Evolutionary conservation across 2,329 filamentous ascomycete species (phyloP), one percentile per base, ranked within the genome.

Genomic region (Diaporthe australafricana): DNA sequence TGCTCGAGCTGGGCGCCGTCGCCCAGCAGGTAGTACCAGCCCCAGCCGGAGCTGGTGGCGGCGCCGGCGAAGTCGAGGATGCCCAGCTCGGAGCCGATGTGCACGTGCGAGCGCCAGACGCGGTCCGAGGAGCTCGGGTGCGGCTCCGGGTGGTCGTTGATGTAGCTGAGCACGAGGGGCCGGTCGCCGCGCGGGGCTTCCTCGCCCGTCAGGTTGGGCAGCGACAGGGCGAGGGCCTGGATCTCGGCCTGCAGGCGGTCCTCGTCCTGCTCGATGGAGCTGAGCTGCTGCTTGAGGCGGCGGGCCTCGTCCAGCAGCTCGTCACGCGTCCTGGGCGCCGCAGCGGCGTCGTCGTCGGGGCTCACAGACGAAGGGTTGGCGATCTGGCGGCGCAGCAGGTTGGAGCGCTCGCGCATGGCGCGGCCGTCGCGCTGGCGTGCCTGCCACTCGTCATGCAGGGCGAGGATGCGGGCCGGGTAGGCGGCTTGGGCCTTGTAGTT

Each of bases 21-120:
- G 79, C 96, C 94, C n/a, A 94, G 86, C 14, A 99, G 90, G 82
- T 95, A 98, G 84, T 99, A 99, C 94, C 95, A 99, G 1, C 96
- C 96, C 96, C 96, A 99, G 47, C 96, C 96, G 4, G 92, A 94
- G 1, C 94, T 92, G n/a, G 89, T 91, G 2, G 92, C 92, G 6
- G 95, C 94, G 72, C 89, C 91, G 6, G 92, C 87, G 79, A 99
- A 98, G 83, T 99, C 96, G 66, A 99, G 86, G n/a, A 99, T 87
- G 42, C 92, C 91, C n/a, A 99, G 89, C 78, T 95, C 90, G 5
- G 90, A 87, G 40, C 96, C 96, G 76, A 99, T 96, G 76, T 96
- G 89, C 9, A 96, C 93, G 81, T 98, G 95, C 0, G 93, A 96
- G 52, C 90, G 87, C 88, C 88, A 91, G 8, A 88, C 83, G 70